Evolutionary conservation across 202 grass and related monocot genomes (phyloP).

Genomic region (Alloteropsis angusta): DNA sequence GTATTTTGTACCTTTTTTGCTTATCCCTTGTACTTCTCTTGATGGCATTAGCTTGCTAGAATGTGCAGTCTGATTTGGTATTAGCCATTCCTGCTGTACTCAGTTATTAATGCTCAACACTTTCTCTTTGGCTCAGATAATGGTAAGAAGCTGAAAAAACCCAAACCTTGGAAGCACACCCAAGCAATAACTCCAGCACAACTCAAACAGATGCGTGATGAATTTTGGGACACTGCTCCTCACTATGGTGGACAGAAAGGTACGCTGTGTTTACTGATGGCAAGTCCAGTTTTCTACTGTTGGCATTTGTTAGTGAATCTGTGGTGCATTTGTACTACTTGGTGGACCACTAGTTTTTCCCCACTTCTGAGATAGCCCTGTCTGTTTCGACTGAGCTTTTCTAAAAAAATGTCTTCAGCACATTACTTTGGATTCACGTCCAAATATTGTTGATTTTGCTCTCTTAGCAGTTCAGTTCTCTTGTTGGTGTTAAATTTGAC

Average conservation of each 20-base stretch:
- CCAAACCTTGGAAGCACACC: slow-evolving; percentile 84
- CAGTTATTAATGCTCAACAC: neutral
- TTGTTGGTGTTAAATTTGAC: slow-evolving; percentile 10
- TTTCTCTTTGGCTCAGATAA: slow-evolving; percentile 45
- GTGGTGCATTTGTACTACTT: slow-evolving; percentile 25
- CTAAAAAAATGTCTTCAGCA: neutral
- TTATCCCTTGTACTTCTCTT: neutral
- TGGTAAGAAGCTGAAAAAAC: slow-evolving; percentile 67
- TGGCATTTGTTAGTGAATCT: slow-evolving; percentile 16
- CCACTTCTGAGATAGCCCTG: neutral
- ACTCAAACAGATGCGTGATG: slow-evolving; percentile 71
- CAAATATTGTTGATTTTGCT: neutral
- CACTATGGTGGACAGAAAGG: slow-evolving; percentile 94
- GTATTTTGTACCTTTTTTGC: neutral
- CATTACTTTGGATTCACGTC: neutral
- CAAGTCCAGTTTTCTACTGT: neutral
- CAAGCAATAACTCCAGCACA: slow-evolving; percentile 51
- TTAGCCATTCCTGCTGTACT: neutral
- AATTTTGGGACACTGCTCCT: slow-evolving; percentile 91
- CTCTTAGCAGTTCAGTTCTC: neutral
- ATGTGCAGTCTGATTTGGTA: neutral
- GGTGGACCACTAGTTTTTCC: neutral
- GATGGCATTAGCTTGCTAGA: neutral
- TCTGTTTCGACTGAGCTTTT: neutral
- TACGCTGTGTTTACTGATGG: slow-evolving; percentile 20